Conservation (phyloP, 176 grass and related monocot genomes). For the Hordeum vulgare region DNA sequence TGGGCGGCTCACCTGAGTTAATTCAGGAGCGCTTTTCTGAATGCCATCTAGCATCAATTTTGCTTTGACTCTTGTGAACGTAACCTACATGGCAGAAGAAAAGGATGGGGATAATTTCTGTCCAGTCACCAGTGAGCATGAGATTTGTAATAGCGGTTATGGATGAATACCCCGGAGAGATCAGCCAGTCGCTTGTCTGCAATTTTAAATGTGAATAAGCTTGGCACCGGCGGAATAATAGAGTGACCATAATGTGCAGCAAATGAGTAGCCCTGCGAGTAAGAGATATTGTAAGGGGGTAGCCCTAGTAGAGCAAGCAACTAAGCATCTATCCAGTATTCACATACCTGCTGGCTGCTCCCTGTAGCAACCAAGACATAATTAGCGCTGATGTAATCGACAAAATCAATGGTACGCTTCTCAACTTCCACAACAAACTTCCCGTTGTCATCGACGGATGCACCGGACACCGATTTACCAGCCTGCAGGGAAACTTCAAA, state of each 20-base stretch:
- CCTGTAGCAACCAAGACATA: constrained; percentile 73
- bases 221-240: constrained; percentile 71
- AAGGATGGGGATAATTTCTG: not conserved
- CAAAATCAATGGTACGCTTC: constrained; percentile 72
- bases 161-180: constrained; percentile 67
- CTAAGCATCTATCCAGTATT: not conserved
- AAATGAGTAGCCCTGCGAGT: constrained; percentile 67
- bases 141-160: not conserved
- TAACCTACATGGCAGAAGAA: constrained; percentile 39
- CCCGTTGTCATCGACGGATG: constrained; percentile 35
- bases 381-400: constrained; percentile 52
- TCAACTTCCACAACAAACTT: constrained; percentile 72
- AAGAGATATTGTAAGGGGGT: constrained; percentile 1
- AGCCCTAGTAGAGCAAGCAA: not conserved
- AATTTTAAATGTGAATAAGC: constrained; percentile 96
- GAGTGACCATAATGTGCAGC: constrained; percentile 60
- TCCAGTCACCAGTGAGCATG: not conserved
- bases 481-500: constrained; percentile 81
- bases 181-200: constrained; percentile 43
- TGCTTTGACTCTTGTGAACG: constrained; percentile 75
- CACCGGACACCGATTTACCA: constrained; percentile 62
- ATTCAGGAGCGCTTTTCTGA: constrained; percentile 47
- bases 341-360: constrained; percentile 64
- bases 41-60: constrained; percentile 62
- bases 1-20: constrained; percentile 51